Evolutionary conservation across 306 rosid genomes (phyloP).

Genomic region (Nissolia schottii): DNA sequence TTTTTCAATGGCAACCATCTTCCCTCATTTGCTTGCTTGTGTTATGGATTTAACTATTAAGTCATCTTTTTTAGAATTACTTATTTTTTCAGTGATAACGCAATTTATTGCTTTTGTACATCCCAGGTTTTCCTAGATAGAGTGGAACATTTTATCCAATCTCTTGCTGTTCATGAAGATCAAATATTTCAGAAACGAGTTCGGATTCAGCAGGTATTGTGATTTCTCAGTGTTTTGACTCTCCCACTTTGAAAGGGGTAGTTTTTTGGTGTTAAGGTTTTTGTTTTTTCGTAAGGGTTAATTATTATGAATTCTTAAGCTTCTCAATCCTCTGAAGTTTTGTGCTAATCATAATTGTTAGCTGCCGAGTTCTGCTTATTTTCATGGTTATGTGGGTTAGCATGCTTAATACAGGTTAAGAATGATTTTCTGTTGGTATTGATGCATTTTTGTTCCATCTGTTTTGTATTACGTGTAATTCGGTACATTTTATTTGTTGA

Average conservation of each 20-base stretch:
- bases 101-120: conserved; percentile 16
- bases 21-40: conserved; percentile 12
- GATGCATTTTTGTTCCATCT: neutral
- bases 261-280: neutral
- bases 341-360: neutral
- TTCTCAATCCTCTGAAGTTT: neutral
- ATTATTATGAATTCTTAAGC: neutral
- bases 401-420: neutral
- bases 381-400: conserved; percentile 2
- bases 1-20: conserved; percentile 10
- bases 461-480: neutral
- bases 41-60: conserved; percentile 1
- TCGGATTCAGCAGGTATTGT: conserved; percentile 82
- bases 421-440: conserved; percentile 7
- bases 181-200: conserved; percentile 92
- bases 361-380: neutral
- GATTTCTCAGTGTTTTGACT: conserved; percentile 2
- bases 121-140: conserved; percentile 71
- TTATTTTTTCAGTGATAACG: conserved; percentile 8
- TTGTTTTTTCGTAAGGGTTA: no score
- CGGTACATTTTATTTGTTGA: neutral
- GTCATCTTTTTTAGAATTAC: neutral
- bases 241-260: neutral
- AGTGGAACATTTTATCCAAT: conserved; percentile 83
- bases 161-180: conserved; percentile 74